Evolutionary conservation across 768 basidiomycete genomes (phyloP).

Genomic region (Trametes coccinea): DNA sequence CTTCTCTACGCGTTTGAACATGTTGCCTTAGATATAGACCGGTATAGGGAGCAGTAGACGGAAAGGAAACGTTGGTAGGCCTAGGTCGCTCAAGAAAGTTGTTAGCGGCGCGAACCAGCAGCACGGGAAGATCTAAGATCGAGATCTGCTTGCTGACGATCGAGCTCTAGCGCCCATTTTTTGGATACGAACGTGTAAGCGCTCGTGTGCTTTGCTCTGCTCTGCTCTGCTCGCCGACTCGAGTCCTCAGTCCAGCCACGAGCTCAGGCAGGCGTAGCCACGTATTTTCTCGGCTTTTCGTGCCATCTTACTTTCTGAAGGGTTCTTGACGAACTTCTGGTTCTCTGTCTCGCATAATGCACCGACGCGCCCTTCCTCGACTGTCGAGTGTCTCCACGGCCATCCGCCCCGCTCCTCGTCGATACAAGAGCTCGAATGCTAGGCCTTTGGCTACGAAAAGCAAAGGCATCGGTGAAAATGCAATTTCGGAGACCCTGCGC

Average conservation of each 20-base stretch:
- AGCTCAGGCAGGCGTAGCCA: background rate
- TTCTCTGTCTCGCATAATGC: background rate
- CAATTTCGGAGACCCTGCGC: constrained; percentile 5
- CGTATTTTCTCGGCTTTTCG: too few species aligned
- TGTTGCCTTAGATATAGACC: constrained; percentile 28
- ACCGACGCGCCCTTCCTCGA: background rate
- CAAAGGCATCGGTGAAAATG: too few species aligned
- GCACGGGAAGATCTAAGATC: background rate
- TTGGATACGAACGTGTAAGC: background rate
- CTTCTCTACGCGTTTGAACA: constrained; percentile 83
- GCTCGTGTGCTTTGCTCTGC: background rate
- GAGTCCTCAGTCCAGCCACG: background rate
- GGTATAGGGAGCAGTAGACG: background rate
- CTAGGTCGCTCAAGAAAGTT: background rate
- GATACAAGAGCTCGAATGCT: background rate
- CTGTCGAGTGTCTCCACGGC: constrained; percentile 1
- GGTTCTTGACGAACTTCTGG: too few species aligned
- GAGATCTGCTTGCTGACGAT: background rate
- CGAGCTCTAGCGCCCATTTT: background rate
- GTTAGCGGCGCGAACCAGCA: background rate
- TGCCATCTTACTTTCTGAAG: too few species aligned
- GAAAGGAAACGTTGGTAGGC: background rate
- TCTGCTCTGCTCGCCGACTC: background rate
- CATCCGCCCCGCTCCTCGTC: background rate
- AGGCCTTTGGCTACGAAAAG: too few species aligned